Evolutionary conservation across 352 stramenopile genomes (phyloP), one percentile per base, ranked within the genome.

Genomic region (Phytophthora melonis): DNA sequence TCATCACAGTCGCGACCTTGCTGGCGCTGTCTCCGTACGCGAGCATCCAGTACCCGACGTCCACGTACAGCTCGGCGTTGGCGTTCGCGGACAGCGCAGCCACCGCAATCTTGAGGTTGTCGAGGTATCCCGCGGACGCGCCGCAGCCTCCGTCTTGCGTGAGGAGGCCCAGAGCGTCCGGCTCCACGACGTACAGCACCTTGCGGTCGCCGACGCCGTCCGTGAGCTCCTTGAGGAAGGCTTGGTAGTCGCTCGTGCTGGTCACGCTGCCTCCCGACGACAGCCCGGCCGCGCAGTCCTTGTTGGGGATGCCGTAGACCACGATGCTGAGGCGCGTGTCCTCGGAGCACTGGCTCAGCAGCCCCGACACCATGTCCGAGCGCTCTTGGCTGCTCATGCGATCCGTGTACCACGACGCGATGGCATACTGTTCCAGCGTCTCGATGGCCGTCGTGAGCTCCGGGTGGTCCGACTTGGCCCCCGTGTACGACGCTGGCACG

Each of bases 221-320:
- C 0, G 74, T 81, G 41, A 88, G 68, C 13, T 70, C 78, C 30
- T 76, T 72, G 30, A 91, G 58, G 65, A 87, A 91, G 6, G 64
- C 36, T 18, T 70, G 66, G 63, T 90, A 88, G 41, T 86, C 74
- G n/a, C 73, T 61, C 2, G 72, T 61, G 58, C 63, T 88, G 36
- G 68, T 72, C 18, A 83, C 76, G 39, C 32, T 71, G 45, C 77
- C 73, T 36, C 70, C 62, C 0, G 67, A 74, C 25, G 84, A 91
- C 53, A 84, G 77, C 16, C 78, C 75, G 13, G 72, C 77, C 19
- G 75, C 73, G 50, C 84, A 90, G 67, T 92, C 82, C 66, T 92
- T 90, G 63, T 89, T 80, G 10, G 82, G 84, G 14, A 92, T 72
- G n/a, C 84, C 84, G 60, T 92, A 92, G 21, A 92, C 80, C 9